Evolutionary conservation across 345 rosid species (phyloP).

Genomic region (Eucalyptus melliodora): DNA sequence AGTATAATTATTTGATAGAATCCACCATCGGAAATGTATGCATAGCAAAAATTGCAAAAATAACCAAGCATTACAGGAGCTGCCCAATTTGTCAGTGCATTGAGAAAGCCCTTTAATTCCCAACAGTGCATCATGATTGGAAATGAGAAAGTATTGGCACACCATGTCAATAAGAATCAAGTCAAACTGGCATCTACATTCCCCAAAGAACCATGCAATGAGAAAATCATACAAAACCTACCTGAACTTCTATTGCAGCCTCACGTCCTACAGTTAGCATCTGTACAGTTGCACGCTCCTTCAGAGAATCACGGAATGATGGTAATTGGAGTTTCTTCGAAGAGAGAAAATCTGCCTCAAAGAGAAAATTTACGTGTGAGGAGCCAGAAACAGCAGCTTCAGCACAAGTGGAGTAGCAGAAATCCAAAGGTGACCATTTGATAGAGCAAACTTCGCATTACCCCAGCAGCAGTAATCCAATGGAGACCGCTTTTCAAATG

Average conservation of each 20-base stretch:
- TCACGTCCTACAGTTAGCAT: slow-evolving; percentile 92
- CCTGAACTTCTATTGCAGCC: slow-evolving; percentile 96
- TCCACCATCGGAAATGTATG: not conserved
- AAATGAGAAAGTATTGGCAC: not conserved
- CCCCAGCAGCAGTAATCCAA: slow-evolving; percentile 79
- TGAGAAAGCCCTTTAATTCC: not conserved
- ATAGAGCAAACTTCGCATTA: slow-evolving; percentile 79
- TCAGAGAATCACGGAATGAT: slow-evolving; percentile 78
- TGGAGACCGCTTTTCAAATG: slow-evolving; percentile 70
- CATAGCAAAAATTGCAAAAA: not conserved
- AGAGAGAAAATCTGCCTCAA: slow-evolving; percentile 74
- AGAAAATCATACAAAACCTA: slow-evolving; percentile 6
- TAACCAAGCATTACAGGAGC: not conserved
- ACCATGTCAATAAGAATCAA: not conserved
- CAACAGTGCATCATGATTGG: not conserved
- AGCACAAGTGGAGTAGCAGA: slow-evolving; percentile 43
- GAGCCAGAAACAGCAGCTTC: slow-evolving; percentile 48
- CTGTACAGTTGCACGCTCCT: slow-evolving; percentile 78
- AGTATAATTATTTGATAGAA: not conserved
- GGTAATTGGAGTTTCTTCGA: slow-evolving; percentile 91
- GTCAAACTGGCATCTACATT: not conserved
- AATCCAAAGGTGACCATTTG: slow-evolving; percentile 48
- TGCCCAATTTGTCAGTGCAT: not conserved
- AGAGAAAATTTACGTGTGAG: slow-evolving; percentile 28
- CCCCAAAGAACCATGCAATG: not conserved